Conservation (phyloP, 2,329 filamentous ascomycete species). For the Tolypocladium pustulatum region DNA sequence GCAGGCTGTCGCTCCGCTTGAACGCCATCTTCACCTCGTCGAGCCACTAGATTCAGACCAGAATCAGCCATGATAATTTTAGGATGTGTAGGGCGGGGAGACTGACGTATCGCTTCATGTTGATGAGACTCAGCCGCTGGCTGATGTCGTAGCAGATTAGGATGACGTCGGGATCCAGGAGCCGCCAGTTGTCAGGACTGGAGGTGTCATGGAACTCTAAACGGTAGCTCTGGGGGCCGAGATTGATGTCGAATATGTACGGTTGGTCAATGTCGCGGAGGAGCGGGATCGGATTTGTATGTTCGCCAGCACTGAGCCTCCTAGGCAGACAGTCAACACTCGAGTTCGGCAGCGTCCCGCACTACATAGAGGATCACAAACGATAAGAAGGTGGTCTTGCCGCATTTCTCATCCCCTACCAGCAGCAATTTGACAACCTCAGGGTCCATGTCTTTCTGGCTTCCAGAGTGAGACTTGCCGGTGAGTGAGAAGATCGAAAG, state of each 20-base stretch:
- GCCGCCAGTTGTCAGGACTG: constrained; percentile 46
- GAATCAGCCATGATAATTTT: constrained; percentile 2
- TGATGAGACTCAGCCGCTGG: constrained; percentile 45
- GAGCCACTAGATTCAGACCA: constrained; percentile 37
- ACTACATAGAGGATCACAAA: constrained; percentile 24
- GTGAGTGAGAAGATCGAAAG: neutral
- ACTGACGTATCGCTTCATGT: constrained; percentile 45
- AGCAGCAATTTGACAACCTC: constrained; percentile 42
- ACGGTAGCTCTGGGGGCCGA: constrained; percentile 28
- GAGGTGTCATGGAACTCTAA: constrained; percentile 52
- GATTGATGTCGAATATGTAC: constrained; percentile 44
- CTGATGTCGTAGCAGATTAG: constrained; percentile 53
- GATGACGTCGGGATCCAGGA: constrained; percentile 47
- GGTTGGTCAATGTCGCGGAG: constrained; percentile 51
- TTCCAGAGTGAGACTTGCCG: neutral
- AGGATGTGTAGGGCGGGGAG: neutral
- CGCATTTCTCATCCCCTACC: constrained; percentile 48
- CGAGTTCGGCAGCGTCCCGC: constrained; percentile 1
- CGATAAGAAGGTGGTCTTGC: constrained; percentile 54
- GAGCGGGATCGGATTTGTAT: constrained; percentile 31
- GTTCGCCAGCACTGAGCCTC: constrained; percentile 38
- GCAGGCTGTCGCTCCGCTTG: constrained; percentile 34
- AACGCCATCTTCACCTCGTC: constrained; percentile 42
- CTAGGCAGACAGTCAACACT: constrained; percentile 21
- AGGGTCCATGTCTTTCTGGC: constrained; percentile 29